Evolutionary conservation across 352 stramenopile species (phyloP).

Genomic region (Phytophthora sp.): DNA sequence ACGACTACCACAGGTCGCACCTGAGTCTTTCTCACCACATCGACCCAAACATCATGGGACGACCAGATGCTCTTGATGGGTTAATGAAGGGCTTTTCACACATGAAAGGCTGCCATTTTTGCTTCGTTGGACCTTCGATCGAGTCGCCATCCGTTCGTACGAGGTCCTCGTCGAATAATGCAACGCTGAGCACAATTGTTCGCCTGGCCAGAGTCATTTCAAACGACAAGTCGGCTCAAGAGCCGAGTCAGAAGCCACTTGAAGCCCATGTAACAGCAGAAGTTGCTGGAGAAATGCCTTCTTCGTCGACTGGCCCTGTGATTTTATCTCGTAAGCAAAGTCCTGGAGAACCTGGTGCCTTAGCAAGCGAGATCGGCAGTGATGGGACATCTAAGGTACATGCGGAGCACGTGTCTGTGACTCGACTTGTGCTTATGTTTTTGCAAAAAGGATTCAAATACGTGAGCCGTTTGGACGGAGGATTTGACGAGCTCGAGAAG

Average conservation of each 20-base stretch:
- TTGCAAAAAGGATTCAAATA: slow-evolving; percentile 88
- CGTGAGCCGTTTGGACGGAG: slow-evolving; percentile 82
- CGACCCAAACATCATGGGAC: slow-evolving; percentile 75
- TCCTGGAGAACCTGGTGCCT: slow-evolving; percentile 33
- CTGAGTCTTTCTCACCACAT: slow-evolving; percentile 89
- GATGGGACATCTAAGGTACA: slow-evolving; percentile 38
- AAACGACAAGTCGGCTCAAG: slow-evolving; percentile 49
- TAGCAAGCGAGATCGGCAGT: slow-evolving; percentile 44
- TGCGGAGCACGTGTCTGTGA: slow-evolving; percentile 75
- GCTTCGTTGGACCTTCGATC: slow-evolving; percentile 79
- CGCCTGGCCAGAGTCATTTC: slow-evolving; percentile 64
- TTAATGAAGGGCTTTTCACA: slow-evolving; percentile 81
- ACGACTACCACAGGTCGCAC: slow-evolving; percentile 82
- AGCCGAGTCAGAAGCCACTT: slow-evolving; percentile 26
- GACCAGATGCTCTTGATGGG: slow-evolving; percentile 70
- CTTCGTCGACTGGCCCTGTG: slow-evolving; percentile 10
- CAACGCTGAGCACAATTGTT: slow-evolving; percentile 58
- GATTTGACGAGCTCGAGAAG: slow-evolving; percentile 82
- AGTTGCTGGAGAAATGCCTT: slow-evolving; percentile 5
- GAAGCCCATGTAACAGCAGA: slow-evolving; percentile 18
- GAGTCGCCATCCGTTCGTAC: slow-evolving; percentile 26
- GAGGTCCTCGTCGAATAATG: slow-evolving; percentile 41
- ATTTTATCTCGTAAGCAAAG: slow-evolving; percentile 33
- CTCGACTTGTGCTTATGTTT: slow-evolving; percentile 85
- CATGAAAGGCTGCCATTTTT: slow-evolving; percentile 92